These are phyloP conservation scores for Fusarium caatingaense DNA, from an alignment of 2,329 filamentous ascomycete genomes.

Conservation along the genomic window DNA sequence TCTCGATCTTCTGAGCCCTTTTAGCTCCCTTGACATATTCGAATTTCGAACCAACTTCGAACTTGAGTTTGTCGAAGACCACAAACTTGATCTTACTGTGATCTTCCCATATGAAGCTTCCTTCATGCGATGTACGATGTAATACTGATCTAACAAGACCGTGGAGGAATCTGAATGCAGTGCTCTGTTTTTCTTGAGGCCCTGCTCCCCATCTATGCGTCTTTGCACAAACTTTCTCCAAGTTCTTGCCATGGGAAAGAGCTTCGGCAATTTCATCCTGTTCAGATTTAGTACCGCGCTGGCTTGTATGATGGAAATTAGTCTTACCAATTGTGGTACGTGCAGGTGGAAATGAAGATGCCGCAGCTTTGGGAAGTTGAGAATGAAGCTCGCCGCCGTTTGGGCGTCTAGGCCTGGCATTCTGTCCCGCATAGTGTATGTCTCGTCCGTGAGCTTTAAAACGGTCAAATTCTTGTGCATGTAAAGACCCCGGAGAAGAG, in stretches of 20 bases:
- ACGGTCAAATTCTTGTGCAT: conserved; percentile 26
- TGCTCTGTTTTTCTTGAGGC: neutral
- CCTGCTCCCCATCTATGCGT: neutral
- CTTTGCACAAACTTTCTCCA: conserved; percentile 8
- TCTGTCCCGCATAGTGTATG: neutral
- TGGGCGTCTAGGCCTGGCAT: conserved; percentile 25
- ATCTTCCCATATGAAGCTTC: conserved; percentile 26
- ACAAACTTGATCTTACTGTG: conserved; percentile 19
- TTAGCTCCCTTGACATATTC: conserved; percentile 9
- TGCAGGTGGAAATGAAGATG: conserved; percentile 24
- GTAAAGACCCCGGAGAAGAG: conserved; percentile 27
- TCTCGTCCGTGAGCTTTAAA: conserved; percentile 13
- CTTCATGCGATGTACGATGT: neutral
- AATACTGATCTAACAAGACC: conserved; percentile 5
- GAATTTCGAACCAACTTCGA: conserved; percentile 20
- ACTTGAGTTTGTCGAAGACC: neutral
- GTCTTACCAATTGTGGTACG: conserved; percentile 9
- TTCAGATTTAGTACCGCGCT: neutral
- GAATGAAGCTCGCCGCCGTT: conserved; percentile 13
- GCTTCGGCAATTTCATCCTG: conserved; percentile 21
- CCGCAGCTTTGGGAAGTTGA: conserved; percentile 16
- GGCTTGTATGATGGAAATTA: rapidly evolving
- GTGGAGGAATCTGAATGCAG: neutral
- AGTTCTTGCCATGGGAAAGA: conserved; percentile 8
- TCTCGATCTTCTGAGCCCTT: conserved; percentile 10